A percentile compares a stretch with the other conserved stretches of the same genome.
These are phyloP conservation scores for Magnolia changhungtana DNA, from an alignment of 164 flowering plant species.

Conservation along the genomic window DNA sequence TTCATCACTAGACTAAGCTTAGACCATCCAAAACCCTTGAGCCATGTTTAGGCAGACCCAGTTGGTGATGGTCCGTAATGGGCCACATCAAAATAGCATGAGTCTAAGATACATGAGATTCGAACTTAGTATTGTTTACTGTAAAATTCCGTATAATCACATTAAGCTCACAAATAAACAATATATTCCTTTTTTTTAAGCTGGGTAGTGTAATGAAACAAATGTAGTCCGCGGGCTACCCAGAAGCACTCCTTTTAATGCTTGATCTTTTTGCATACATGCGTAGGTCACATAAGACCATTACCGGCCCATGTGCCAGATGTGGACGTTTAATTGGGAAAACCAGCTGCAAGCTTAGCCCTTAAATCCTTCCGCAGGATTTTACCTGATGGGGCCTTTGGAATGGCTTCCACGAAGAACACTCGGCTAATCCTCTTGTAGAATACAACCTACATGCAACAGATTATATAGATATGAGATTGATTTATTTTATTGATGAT, in stretches of 20 bases:
- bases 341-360: constrained; percentile 51
- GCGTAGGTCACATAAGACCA: neutral
- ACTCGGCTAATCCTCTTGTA: constrained; percentile 65
- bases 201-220: neutral
- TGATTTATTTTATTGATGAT: too few species aligned
- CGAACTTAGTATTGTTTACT: neutral
- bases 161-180: neutral
- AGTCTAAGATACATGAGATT: too few species aligned
- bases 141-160: neutral
- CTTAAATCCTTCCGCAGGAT: constrained; percentile 70
- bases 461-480: neutral
- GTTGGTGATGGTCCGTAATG: too few species aligned
- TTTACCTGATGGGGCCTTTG: constrained; percentile 79
- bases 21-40: too few species aligned
- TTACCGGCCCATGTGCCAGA: neutral
- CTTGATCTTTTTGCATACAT: neutral
- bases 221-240: neutral
- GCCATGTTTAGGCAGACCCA: too few species aligned
- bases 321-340: constrained; percentile 9
- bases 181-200: neutral
- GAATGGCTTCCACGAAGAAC: constrained; percentile 61
- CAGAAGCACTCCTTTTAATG: neutral
- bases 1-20: too few species aligned
- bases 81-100: too few species aligned
- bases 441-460: constrained; percentile 57